These are phyloP conservation scores for Trichoderma sp. DNA, from an alignment of 2,329 filamentous ascomycete species.

Conservation along the genomic window DNA sequence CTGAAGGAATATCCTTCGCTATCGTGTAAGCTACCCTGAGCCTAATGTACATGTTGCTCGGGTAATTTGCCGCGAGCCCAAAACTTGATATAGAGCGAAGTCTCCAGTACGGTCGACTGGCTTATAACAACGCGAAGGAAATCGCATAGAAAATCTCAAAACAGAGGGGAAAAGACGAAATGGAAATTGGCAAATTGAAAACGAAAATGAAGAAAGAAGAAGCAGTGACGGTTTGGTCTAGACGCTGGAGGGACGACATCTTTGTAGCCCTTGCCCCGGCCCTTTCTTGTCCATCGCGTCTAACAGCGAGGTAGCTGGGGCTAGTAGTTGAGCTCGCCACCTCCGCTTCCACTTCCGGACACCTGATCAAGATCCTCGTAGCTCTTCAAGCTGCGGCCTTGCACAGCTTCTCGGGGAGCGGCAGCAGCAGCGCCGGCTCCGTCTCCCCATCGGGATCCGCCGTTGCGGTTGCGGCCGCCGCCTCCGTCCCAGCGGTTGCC, in stretches of 20 bases:
- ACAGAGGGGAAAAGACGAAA: neutral
- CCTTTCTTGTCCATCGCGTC: neutral
- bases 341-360: constrained; percentile 66
- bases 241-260: neutral
- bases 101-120: neutral
- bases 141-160: constrained; percentile 1
- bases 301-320: neutral
- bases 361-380: constrained; percentile 96
- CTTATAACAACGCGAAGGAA: neutral
- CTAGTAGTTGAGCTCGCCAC: constrained; percentile 89
- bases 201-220: neutral
- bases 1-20: constrained; percentile 11
- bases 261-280: neutral
- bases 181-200: too few relatives aligned
- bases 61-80: constrained; percentile 2
- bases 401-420: constrained; percentile 86
- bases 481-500: constrained; percentile 56
- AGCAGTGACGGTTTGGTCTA: neutral
- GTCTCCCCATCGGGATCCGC: constrained; percentile 68
- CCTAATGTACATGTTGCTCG: constrained; percentile 22
- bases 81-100: constrained; percentile 12
- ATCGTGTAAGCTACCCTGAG: constrained; percentile 10
- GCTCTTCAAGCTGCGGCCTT: constrained; percentile 90
- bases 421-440: constrained; percentile 75
- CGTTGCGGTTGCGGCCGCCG: constrained; percentile 53